Conservation (phyloP, 371 early-diverging fungal genomes). For the Circinella umbellata region DNA sequence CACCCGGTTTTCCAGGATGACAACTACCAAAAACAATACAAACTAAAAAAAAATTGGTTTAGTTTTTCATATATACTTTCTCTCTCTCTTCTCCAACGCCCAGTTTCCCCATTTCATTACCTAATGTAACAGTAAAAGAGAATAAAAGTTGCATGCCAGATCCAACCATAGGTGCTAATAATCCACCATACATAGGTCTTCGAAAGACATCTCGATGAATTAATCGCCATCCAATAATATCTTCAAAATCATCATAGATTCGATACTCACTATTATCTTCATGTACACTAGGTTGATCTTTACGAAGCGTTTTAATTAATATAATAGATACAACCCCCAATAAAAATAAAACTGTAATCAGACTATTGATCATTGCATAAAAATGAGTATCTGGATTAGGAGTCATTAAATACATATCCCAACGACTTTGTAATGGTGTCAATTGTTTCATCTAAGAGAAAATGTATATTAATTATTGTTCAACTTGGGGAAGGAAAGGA, state of each 20-base stretch:
- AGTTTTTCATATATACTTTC: background rate
- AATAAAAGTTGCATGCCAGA: constrained; percentile 42
- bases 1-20: constrained; percentile 46
- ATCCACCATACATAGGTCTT: constrained; percentile 51
- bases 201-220: constrained; percentile 53
- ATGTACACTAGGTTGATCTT: constrained; percentile 16
- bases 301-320: constrained; percentile 35
- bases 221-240: constrained; percentile 50
- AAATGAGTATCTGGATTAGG: constrained; percentile 36
- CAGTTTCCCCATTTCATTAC: too few relatives aligned
- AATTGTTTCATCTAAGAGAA: constrained; percentile 11
- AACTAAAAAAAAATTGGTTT: background rate
- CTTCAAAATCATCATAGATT: constrained; percentile 44
- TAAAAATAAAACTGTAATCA: constrained; percentile 26
- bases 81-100: too few relatives aligned
- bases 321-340: constrained; percentile 30
- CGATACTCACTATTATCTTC: constrained; percentile 19
- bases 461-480: background rate
- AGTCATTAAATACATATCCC: constrained; percentile 42
- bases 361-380: constrained; percentile 36
- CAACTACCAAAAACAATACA: constrained; percentile 16
- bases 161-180: constrained; percentile 50
- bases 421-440: constrained; percentile 20
- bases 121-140: constrained; percentile 21
- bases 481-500: background rate